Evolutionary conservation across 495 filamentous ascomycete genomes (phyloP).

Genomic region (Lentithecium fluviatile): DNA sequence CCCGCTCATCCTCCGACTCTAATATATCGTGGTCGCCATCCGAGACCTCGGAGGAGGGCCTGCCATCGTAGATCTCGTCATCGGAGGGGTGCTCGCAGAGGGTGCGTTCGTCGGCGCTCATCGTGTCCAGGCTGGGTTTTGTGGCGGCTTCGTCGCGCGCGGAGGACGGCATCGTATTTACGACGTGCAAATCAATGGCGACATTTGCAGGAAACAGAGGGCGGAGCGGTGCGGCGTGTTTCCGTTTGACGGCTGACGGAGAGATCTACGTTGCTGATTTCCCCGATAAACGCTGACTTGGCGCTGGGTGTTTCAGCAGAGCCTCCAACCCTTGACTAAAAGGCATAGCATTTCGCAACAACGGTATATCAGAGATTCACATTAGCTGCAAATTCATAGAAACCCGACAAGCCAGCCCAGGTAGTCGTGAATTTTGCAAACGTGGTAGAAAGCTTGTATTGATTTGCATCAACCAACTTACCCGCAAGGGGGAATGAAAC

Average conservation of each 20-base stretch:
- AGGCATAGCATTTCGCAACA: too few relatives aligned
- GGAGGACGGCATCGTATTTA: constrained; percentile 7
- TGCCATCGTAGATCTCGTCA: constrained; percentile 15
- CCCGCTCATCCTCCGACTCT: constrained; percentile 84
- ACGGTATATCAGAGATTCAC: too few relatives aligned
- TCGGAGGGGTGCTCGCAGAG: constrained; percentile 14
- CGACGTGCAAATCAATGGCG: background rate
- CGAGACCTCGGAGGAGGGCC: constrained; percentile 68
- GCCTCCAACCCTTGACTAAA: constrained; percentile 1
- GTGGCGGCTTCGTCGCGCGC: constrained; percentile 6
- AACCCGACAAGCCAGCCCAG: too few relatives aligned
- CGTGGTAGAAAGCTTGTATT: too few relatives aligned
- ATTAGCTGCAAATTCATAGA: too few relatives aligned
- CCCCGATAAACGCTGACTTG: constrained; percentile 12
- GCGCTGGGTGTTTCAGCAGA: constrained; percentile 16
- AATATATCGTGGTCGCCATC: constrained; percentile 74
- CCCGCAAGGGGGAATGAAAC: too few relatives aligned
- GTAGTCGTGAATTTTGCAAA: too few relatives aligned
- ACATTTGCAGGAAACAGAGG: constrained; percentile 11
- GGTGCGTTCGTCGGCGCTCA: constrained; percentile 16
- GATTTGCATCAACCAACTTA: too few relatives aligned
- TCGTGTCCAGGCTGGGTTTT: background rate
- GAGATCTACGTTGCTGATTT: too few relatives aligned
- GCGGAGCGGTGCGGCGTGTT: background rate
- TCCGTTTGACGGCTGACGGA: too few relatives aligned